Evolutionary conservation across 1,139 yeast genomes (phyloP), one percentile per base, ranked within the genome.

Genomic region (Yamadazyma sp.): DNA sequence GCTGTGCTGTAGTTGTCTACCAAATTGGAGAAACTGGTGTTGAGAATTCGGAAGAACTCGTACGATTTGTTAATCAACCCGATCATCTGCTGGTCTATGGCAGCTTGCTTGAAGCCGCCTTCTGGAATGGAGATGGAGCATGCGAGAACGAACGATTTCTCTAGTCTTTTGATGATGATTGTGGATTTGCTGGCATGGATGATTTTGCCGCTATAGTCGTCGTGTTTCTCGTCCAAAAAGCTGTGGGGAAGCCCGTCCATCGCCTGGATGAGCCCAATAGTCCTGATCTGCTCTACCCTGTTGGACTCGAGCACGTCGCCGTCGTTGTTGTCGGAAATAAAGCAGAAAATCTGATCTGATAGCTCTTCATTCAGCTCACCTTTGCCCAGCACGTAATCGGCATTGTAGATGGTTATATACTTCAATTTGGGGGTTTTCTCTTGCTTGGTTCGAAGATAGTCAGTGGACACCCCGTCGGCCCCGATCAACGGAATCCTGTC

Each of bases 261-360:
- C 1, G 76, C 77, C 41, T 70, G 61, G 7, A 70, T 53, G 16
- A 70, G 49, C 0, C 76, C 76, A 12, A 70, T 48, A 4, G 64
- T 46, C 35, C 62, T 55, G 30, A 69, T 42, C 40, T 66, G 65
- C 33, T 64, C 64, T 11, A 51, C 48, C 35, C 45, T 46, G 33
- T 44, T 43, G 9, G 48, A 35, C 14, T 45, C 48, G 11, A 44
- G 40, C 2, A 42, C 42, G n/a, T 44, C 45, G 3, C 42, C 43
- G n/a, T 45, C 47, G n/a, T 43, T 40, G 31, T 32, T 47, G 30
- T 47, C 50, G 2, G 58, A 45, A n/a, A 58, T 46, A 41, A 64
- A 66, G 34, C 64, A 58, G 8, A 66, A 36, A 12, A 66, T 55
- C 42, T 67, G 73, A 33, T 57, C 53, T 32, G 45, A 42, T 28